phyloP scores from a whole-genome alignment of 192 early-diverging fungal species.

The Gonapodya sp. region DNA sequence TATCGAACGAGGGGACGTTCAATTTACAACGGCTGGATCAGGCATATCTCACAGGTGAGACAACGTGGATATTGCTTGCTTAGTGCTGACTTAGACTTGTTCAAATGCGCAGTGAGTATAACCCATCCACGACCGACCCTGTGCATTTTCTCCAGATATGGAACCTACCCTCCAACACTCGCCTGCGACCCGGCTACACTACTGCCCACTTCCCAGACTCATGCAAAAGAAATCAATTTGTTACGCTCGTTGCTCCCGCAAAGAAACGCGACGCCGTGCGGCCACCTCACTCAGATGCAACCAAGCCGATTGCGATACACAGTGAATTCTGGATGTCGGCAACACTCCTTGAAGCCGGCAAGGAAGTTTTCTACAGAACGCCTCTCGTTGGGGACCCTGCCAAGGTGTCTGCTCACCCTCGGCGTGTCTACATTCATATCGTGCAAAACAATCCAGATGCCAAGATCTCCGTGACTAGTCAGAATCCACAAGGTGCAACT shows the following conservation, averaged over 20 bases:
- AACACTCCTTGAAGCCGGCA: neutral
- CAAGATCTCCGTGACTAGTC: neutral
- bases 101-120: conserved; percentile 25
- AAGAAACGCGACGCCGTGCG: neutral
- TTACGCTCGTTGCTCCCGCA: conserved; percentile 12
- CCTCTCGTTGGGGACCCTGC: neutral
- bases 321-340: neutral
- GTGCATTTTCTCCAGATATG: conserved; percentile 27
- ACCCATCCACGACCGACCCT: conserved; percentile 12
- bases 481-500: neutral
- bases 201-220: conserved; percentile 16
- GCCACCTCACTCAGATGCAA: neutral
- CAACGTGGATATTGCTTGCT: neutral
- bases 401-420: neutral
- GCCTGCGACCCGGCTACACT: conserved; percentile 15
- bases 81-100: neutral
- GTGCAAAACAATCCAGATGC: neutral
- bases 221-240: conserved; percentile 11
- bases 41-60: conserved; percentile 23
- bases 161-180: conserved; percentile 6
- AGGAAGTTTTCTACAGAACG: neutral
- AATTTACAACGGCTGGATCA: conserved; percentile 32
- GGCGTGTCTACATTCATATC: neutral
- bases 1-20: conserved; percentile 25
- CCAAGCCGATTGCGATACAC: neutral